Evolutionary conservation across 768 basidiomycete genomes (phyloP), one percentile per base, ranked within the genome.

Genomic region (Lactarius hatsudake): DNA sequence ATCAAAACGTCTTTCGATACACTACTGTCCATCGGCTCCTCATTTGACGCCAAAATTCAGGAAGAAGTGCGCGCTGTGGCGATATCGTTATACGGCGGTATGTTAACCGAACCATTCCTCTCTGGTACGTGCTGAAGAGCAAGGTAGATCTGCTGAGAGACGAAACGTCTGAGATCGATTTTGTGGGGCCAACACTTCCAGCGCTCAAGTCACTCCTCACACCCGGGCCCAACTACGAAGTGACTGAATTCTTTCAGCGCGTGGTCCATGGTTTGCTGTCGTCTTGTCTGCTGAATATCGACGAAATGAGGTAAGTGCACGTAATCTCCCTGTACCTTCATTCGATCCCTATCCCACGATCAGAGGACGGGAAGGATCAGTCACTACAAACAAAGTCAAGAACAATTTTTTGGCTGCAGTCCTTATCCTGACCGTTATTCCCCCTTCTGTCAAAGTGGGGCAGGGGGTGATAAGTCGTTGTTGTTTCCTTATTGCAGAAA

Each of bases 401-500:
- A 93, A 87, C 73, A 98, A 97, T 76, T 81, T 98, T 66, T 79
- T 98, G 15, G 92, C 93, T 0, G 81, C 89, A 0, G 94, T 94
- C 1, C 83, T 99, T 5, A 82, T 97, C 59, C 75, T 99, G 53
- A 96, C 96, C 0, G 85, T 89, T 28, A 78, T 94, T 1, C 91
- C 93, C 0, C 69, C 85, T 0, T 80, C 80, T 15, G 81, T 88
- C 20, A 86, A 86, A 74, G 76, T 97, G 38, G 88, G 93, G 56
- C 82, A 84, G 57, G 84, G 86, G 2, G 86, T 89, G 23, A 80
- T 97, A 32, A 96, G 96, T 72, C 92, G 94, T 71, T 83, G 86
- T 15, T 96, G 91, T 73, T 93, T 89, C 78, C 76, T 93, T 66
- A 89, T 98, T 51, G 86, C 88, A 1, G 91, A 96, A 69, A 92